Base-by-base conservation (phyloP, 805 yeast genomes). In the Saccharomycopsis oosterbeekiorum region DNA sequence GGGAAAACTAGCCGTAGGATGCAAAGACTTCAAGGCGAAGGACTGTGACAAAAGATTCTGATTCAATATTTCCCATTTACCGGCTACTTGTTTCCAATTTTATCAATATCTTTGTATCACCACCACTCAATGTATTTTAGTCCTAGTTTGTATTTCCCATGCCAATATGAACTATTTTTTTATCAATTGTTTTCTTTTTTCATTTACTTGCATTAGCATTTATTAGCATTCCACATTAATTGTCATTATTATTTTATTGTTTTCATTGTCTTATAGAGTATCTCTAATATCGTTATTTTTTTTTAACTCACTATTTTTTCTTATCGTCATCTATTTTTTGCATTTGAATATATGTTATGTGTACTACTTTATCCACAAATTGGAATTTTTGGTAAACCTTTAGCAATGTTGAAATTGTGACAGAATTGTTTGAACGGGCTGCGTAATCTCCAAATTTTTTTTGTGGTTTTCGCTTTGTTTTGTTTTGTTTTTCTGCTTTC, bases 1-100 rank as follows among this genome's bases (percentile, higher is more conserved):
- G 65, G 65, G 14, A 63, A 61, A 58, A 61, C 65, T n/a, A 51
- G 60, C 9, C 54, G 64, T 19, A 55, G 65, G 21, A 63, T 63
- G 65, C 57, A 56, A 15, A 59, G 55, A 24, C 53, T 47, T 24
- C 53, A 47, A 24, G 53, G 53, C n/a, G 53, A 47, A 4, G 53
- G 53, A 10, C 19, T 11, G 34, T 47, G 34, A 47, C 21, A 11
- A 21, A 26, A 47, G 34, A 29, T 29, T 29, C 50, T 17, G 24
- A 17, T 17, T n/a, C 24, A 39, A 15, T n/a, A 19, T n/a, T 3
- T 17, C 21, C 14, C 50, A 17, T n/a, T 34, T 29, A 15, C n/a
- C n/a, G 15, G 10, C 24, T 54, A 36, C 10, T 54, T n/a, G n/a
- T n/a, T n/a, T n/a, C n/a, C n/a, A n/a, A n/a, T n/a, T n/a, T 6